Evolutionary conservation across 1,284 basidiomycete species (phyloP).

Genomic region (Lentinula novae-zelandiae): DNA sequence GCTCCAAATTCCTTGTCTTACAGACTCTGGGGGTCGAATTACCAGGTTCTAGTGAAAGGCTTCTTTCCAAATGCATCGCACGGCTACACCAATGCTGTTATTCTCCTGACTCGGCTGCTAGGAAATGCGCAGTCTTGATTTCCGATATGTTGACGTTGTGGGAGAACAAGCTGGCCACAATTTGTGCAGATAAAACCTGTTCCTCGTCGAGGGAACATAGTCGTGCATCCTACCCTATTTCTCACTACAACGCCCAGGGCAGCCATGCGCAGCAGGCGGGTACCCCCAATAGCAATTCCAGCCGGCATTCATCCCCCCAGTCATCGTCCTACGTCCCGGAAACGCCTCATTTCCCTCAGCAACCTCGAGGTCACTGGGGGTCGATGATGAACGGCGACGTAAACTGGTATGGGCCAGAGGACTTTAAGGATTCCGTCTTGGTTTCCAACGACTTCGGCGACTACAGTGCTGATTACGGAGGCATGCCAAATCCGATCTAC

Average conservation of each 20-base stretch:
- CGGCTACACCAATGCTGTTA: not conserved
- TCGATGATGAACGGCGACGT: not conserved
- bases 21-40: conserved; percentile 6
- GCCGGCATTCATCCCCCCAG: not conserved
- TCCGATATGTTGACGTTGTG: conserved; percentile 9
- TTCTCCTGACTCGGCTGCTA: conserved; percentile 9
- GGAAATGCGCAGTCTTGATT: conserved; percentile 11
- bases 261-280: not conserved
- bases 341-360: not conserved
- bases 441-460: not conserved
- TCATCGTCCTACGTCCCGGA: not conserved
- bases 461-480: not conserved
- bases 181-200: not conserved
- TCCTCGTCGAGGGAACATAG: not conserved
- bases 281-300: not conserved
- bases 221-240: not conserved
- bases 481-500: not conserved
- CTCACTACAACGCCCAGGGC: not conserved
- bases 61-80: not conserved
- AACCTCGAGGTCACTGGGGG: not conserved
- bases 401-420: not conserved
- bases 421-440: not conserved
- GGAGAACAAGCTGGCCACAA: not conserved
- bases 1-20: conserved; percentile 10
- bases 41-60: conserved; percentile 10